Percentiles rank a stretch among this genome's conserved stretches.
Conservation (phyloP, 2,329 filamentous ascomycete species). For the Sarocladium brachiariae region DNA sequence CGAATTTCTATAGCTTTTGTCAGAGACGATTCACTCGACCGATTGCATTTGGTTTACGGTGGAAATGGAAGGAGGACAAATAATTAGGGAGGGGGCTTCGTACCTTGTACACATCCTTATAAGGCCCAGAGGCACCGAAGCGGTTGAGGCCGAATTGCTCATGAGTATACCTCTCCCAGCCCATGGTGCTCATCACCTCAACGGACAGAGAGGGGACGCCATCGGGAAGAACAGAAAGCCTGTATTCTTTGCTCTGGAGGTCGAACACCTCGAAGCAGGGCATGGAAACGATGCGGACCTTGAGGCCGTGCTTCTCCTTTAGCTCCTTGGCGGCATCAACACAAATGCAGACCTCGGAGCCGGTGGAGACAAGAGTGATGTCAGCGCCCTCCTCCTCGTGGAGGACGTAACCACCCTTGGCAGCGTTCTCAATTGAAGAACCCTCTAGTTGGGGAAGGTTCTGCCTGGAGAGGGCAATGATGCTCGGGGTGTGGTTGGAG, state of each 20-base stretch:
- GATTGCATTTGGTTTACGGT: too few relatives aligned
- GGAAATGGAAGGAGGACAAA: not conserved
- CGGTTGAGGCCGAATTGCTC: constrained; percentile 99
- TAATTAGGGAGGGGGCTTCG: constrained; percentile 23
- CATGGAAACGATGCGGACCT: constrained; percentile 87
- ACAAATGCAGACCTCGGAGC: constrained; percentile 91
- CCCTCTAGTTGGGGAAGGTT: constrained; percentile 97
- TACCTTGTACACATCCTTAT: constrained; percentile 95
- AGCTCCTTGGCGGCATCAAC: constrained; percentile 89
- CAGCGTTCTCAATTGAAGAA: constrained; percentile 79
- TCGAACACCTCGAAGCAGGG: constrained; percentile 98
- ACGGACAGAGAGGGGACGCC: constrained; percentile 89
- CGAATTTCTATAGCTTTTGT: constrained; percentile 72
- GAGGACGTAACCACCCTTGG: constrained; percentile 92
- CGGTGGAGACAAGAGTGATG: constrained; percentile 87
- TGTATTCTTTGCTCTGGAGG: constrained; percentile 88
- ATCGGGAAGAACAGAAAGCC: constrained; percentile 84
- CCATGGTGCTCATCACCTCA: constrained; percentile 94
- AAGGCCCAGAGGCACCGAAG: constrained; percentile 94
- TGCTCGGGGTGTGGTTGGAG: constrained; percentile 81
- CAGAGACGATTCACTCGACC: constrained; percentile 28
- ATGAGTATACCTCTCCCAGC: constrained; percentile 98
- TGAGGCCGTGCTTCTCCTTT: constrained; percentile 79
- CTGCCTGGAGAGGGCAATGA: constrained; percentile 92
- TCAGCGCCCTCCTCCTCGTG: constrained; percentile 78